Evolutionary conservation across 2,329 filamentous ascomycete species (phyloP).

Genomic region (Mycogone perniciosa): DNA sequence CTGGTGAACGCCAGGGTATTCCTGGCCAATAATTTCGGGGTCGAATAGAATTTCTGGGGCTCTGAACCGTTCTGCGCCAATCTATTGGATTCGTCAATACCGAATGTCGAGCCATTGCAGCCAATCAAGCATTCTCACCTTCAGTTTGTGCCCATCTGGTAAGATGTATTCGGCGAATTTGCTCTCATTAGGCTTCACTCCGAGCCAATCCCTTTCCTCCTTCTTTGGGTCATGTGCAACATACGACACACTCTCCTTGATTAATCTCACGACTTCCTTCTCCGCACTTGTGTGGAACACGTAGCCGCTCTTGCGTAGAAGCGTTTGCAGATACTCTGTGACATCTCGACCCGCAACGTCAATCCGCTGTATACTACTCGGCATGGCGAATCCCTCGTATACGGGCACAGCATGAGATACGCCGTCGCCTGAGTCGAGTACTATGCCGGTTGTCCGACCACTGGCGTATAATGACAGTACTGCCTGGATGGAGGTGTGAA

Average conservation of each 20-base stretch:
- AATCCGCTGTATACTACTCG: conserved; percentile 89
- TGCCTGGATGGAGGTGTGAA: conserved; percentile 96
- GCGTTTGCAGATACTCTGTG: conserved; percentile 86
- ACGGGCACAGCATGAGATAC: conserved; percentile 97
- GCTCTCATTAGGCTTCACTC: conserved; percentile 66
- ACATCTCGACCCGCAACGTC: conserved; percentile 95
- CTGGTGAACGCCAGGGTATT: conserved; percentile 95
- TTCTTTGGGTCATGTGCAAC: conserved; percentile 84
- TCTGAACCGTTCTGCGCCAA: conserved; percentile 89
- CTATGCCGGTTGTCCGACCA: conserved; percentile 90
- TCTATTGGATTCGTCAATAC: conserved; percentile 39
- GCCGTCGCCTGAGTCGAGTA: conserved; percentile 90
- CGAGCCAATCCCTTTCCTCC: conserved; percentile 94
- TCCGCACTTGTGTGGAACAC: conserved; percentile 97
- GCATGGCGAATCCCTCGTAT: conserved; percentile 96
- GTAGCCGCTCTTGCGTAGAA: conserved; percentile 86
- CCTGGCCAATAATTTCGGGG: conserved; percentile 90
- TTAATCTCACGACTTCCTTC: conserved; percentile 96
- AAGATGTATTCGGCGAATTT: conserved; percentile 83
- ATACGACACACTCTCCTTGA: conserved; percentile 93
- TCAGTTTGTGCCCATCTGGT: conserved; percentile 89
- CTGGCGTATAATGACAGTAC: conserved; percentile 94
- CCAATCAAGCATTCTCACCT: conserved; percentile 44
- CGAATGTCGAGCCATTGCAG: background rate
- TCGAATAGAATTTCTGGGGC: conserved; percentile 97